Percentiles rank a stretch among this genome's conserved stretches.
Evolutionary conservation across 441 rosid species (phyloP).

Genomic region (Theobroma grandiflorum): DNA sequence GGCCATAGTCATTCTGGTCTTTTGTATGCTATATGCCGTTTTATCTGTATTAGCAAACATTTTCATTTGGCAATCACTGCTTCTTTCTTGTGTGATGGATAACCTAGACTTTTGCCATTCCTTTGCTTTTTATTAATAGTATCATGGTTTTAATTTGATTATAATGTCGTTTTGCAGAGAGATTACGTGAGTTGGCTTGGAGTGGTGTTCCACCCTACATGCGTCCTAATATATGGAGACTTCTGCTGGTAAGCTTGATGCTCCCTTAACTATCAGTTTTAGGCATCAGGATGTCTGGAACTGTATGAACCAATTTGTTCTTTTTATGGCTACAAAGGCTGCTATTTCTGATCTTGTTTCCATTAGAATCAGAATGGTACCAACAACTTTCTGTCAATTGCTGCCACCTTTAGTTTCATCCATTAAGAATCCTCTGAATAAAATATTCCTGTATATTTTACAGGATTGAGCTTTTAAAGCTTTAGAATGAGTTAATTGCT

Average conservation of each 20-base stretch:
- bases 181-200: constrained; percentile 94
- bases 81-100: constrained; percentile 14
- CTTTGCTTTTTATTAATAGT: constrained; percentile 4
- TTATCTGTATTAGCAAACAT: constrained; percentile 2
- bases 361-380: constrained; percentile 4
- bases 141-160: constrained; percentile 16
- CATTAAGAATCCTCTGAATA: not conserved
- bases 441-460: constrained; percentile 1
- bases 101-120: constrained; percentile 8
- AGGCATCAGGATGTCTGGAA: constrained; percentile 12
- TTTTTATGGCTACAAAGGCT: not conserved
- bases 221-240: constrained; percentile 96
- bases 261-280: constrained; percentile 23
- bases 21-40: not conserved
- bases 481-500: not conserved
- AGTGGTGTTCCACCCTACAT: constrained; percentile 96
- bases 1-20: not conserved
- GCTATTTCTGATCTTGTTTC: not conserved
- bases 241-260: constrained; percentile 82
- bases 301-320: not conserved
- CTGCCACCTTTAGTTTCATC: not conserved
- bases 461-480: not conserved
- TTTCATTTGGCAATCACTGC: not conserved
- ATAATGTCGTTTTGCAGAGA: constrained; percentile 55
- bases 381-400: not conserved